phyloP scores from a whole-genome alignment of 179 eudicot species.

The Spergularia azorica region DNA sequence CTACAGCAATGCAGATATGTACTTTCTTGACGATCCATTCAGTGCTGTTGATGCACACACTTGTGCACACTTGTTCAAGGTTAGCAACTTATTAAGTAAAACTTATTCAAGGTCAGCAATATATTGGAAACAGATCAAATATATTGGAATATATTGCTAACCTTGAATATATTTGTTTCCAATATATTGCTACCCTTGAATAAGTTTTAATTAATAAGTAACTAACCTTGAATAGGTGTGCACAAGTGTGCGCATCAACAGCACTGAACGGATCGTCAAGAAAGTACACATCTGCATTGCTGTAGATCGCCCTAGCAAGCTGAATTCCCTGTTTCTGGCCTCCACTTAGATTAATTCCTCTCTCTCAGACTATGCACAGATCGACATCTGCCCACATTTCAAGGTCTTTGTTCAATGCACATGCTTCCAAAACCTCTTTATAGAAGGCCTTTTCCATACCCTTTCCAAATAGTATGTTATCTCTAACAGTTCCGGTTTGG shows the following conservation, averaged over 20 bases:
- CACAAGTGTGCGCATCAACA: constrained; percentile 92
- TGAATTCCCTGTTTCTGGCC: constrained; percentile 95
- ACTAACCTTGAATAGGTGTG: constrained; percentile 80
- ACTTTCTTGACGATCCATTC: constrained; percentile 92
- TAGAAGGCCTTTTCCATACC: constrained; percentile 58
- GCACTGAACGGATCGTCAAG: constrained; percentile 98
- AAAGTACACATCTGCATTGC: constrained; percentile 75
- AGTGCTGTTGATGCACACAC: constrained; percentile 98
- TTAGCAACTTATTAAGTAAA: too few relatives aligned
- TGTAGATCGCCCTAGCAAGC: constrained; percentile 80
- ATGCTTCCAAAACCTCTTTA: constrained; percentile 70
- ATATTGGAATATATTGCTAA: too few relatives aligned
- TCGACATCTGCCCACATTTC: constrained; percentile 77
- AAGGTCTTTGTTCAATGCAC: constrained; percentile 72
- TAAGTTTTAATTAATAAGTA: too few relatives aligned
- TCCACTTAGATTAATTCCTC: constrained; percentile 87
- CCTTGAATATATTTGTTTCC: too few relatives aligned
- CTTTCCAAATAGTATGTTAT: constrained; percentile 80
- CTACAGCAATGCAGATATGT: constrained; percentile 74
- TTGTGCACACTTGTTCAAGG: constrained; percentile 84
- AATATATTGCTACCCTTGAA: too few relatives aligned
- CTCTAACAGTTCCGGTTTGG: constrained; percentile 86
- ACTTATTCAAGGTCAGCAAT: too few relatives aligned
- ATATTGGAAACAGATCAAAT: too few relatives aligned
- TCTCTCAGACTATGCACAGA: constrained; percentile 70